Base-by-base conservation (phyloP, 2,329 filamentous ascomycete species). In the Scorias spongiosa region DNA sequence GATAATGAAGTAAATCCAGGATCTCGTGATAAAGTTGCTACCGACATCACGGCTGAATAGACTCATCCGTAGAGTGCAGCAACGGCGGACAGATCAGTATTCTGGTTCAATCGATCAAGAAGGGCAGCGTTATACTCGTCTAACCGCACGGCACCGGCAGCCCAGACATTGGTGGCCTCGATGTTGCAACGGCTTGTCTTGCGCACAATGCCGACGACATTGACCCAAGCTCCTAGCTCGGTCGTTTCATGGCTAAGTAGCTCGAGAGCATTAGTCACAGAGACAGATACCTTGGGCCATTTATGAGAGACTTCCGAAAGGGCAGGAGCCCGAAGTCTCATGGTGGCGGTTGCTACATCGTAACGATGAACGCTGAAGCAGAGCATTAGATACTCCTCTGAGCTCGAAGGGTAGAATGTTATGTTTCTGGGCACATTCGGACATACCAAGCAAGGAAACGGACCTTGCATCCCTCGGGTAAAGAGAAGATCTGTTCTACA, bases 371-470 rank as follows among this genome's bases (percentile, higher is more conserved):
- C 72, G 55, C 78, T 82, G 56, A 32, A 15, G 32, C 12, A 7
- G 4, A 26, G 20, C 20, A 26, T 26, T 7, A 26, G 20, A 26
- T 26, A 4, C 20, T 4, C 7, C 20, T 26, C 4, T 26, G 20
- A 26, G 20, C 20, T 26, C 20, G 20, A 26, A 26, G 20, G 7
- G 20, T 7, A 26, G 20, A 7, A 26, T 26, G 20, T 26, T 26
- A n/a, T n/a, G n/a, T n/a, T n/a, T n/a, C n/a, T n/a, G n/a, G n/a
- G n/a, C n/a, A n/a, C n/a, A n/a, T n/a, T n/a, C n/a, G 36, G 5
- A 65, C 78, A 66, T 72, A 94, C 89, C 88, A 95, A 63, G 86
- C 88, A 42, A 96, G 65, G 62, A 96, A 93, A 48, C 89, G 80
- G 48, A 95, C 81, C 66, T 96, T 96, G n/a, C 32, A 12, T 36